Evolutionary conservation across 371 early-diverging fungal genomes (phyloP).

Genomic region (Haplosporangium sp.): DNA sequence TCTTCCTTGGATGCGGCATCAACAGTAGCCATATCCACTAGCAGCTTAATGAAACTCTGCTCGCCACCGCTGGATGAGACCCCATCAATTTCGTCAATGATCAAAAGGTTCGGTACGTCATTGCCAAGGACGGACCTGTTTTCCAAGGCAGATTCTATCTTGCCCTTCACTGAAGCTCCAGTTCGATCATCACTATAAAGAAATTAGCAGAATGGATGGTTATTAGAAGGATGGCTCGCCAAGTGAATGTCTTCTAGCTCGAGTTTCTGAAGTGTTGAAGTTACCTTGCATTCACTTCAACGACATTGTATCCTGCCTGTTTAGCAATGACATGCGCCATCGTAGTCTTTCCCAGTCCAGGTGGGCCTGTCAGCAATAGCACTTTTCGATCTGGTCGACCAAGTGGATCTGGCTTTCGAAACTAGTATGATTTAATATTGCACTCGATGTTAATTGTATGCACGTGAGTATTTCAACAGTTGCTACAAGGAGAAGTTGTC

Average conservation of each 20-base stretch:
- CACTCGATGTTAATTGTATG: no score
- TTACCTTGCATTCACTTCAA: slow-evolving; percentile 99
- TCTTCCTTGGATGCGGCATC: slow-evolving; percentile 33
- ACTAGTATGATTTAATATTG: slow-evolving; percentile 25
- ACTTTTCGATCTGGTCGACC: slow-evolving; percentile 65
- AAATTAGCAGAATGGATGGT: no score
- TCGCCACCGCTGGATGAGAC: slow-evolving; percentile 79
- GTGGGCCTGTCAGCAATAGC: slow-evolving; percentile 94
- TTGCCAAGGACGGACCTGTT: slow-evolving; percentile 74
- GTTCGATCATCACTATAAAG: slow-evolving; percentile 97
- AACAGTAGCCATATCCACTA: slow-evolving; percentile 65
- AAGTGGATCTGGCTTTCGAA: slow-evolving; percentile 44
- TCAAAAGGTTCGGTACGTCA: slow-evolving; percentile 83
- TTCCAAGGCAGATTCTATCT: slow-evolving; percentile 81
- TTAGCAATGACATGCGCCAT: slow-evolving; percentile 94
- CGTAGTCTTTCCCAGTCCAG: slow-evolving; percentile 99
- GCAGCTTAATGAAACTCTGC: slow-evolving; percentile 84
- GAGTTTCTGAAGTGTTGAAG: no score
- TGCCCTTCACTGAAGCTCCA: slow-evolving; percentile 74
- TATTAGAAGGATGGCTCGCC: no score
- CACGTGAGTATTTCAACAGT: no score
- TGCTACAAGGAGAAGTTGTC: no score
- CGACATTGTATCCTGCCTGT: slow-evolving; percentile 90
- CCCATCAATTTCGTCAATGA: slow-evolving; percentile 98
- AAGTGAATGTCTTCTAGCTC: no score